These are phyloP conservation scores for Solanum rostratum DNA, from an alignment of 257 asterid species.

Conservation along the genomic window DNA sequence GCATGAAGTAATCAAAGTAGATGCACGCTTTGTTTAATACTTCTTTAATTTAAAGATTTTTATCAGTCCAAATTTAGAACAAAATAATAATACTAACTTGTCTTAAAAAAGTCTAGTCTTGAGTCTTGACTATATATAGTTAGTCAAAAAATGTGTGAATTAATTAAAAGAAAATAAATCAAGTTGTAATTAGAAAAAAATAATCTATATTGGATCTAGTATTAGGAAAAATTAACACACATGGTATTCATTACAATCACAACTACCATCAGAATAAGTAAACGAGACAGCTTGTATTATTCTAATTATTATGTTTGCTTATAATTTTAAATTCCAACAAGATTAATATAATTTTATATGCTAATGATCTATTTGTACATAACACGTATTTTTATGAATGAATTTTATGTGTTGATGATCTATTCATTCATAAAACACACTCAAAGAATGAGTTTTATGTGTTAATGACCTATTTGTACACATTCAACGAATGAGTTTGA, in stretches of 20 bases:
- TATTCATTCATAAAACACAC: too few relatives aligned
- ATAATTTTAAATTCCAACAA: not conserved
- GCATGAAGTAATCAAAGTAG: too few relatives aligned
- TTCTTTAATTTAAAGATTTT: not conserved
- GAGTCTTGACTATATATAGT: not conserved
- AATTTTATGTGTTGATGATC: too few relatives aligned
- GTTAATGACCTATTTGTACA: too few relatives aligned
- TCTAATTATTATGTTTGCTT: not conserved
- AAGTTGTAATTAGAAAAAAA: not conserved
- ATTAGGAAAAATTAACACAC: not conserved
- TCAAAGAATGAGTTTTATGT: too few relatives aligned
- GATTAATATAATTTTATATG: not conserved
- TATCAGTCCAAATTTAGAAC: not conserved
- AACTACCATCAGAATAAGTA: not conserved
- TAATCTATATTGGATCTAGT: not conserved
- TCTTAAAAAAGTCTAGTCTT: not conserved
- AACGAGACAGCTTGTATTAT: not conserved
- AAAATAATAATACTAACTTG: not conserved
- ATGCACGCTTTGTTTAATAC: not conserved
- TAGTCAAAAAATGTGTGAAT: not conserved
- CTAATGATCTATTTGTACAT: too few relatives aligned
- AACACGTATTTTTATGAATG: too few relatives aligned
- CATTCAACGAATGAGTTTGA: too few relatives aligned
- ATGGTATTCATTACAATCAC: not conserved
- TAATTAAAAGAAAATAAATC: not conserved